Base-by-base conservation (phyloP, 2,329 filamentous ascomycete species). In the Colletotrichum graminicola region DNA sequence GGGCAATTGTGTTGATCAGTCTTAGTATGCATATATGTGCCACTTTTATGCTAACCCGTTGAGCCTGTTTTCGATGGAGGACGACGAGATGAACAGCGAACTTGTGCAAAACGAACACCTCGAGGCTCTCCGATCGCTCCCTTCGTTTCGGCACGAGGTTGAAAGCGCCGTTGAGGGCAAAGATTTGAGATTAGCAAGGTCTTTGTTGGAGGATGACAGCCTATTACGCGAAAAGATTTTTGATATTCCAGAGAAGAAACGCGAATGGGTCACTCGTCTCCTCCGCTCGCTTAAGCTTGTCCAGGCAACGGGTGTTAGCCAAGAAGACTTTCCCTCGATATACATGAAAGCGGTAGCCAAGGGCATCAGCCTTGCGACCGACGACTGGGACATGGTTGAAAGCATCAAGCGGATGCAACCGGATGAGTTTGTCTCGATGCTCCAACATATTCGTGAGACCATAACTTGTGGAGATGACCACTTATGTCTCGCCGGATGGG, bases 21-120 rank as follows among this genome's bases (percentile, higher is more conserved):
- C 5, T 26, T 78, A 94, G 88, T 96, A 95, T 80, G 90, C 91
- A 1, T 94, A 94, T 77, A 95, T 97, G 93, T 93, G 91, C 68
- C 92, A 94, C 78, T 95, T 93, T 77, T 95, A 94, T 75, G 92
- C 92, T 49, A 95, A 94, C 75, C 89, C 92, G 0, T 83, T 94
- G 4, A 93, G 90, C 72, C 79, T 94, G 5, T 85, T 95, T 43
- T 81, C 82, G 2, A 72, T 73, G 32, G 75, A 72, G 47, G 74
- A 76, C 29, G 76, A 78, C n/a, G 73, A 64, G 45, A 63, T 73
- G 62, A 73, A 66, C 29, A 67, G 61, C 52, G 32, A 73, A n/a
- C 63, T 83, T 1, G 74, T 93, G 1, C 85, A 91, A 62, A 76
- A 82, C 1, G 88, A 92, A 71, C 91, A 93, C 74, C 79, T 92